A percentile compares a stretch with the other conserved stretches of the same genome.
phyloP scores from a whole-genome alignment of 176 grass and related monocot genomes.

The Avena sativa region DNA sequence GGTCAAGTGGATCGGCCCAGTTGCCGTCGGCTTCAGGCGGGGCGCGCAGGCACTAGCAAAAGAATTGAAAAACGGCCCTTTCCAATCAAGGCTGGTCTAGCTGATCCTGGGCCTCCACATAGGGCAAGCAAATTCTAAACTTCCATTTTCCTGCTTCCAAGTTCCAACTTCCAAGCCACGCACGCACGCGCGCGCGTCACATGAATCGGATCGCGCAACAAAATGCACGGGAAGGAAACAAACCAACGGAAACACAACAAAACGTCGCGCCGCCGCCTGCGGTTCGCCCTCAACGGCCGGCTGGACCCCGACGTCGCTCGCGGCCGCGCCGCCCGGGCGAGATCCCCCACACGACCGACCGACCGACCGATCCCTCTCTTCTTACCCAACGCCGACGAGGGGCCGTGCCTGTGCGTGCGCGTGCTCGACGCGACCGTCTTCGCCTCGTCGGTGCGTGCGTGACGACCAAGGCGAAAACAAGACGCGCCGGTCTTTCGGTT shows the following conservation, averaged over 20 bases:
- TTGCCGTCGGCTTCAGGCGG: no score
- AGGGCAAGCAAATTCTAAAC: no score
- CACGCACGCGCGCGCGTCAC: background rate
- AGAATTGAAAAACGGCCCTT: no score
- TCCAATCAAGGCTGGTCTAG: no score
- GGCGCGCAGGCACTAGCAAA: no score
- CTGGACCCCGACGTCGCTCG: background rate
- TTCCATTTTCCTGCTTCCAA: no score
- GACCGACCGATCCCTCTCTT: background rate
- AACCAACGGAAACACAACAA: background rate
- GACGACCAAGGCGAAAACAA: background rate
- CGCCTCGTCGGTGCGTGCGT: no score
- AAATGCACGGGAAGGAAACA: background rate
- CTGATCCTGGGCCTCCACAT: no score
- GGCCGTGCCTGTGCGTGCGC: background rate
- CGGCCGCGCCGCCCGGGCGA: background rate
- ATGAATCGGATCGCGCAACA: background rate
- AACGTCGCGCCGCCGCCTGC: background rate
- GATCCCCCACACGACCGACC: background rate
- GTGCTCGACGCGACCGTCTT: background rate
- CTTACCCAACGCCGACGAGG: background rate
- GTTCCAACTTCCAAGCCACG: no score
- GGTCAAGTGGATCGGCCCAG: no score
- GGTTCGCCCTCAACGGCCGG: background rate
- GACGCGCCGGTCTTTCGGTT: background rate